phyloP scores from a whole-genome alignment of 1,139 yeast species.

The Keqinozyma sinolaborantium region DNA sequence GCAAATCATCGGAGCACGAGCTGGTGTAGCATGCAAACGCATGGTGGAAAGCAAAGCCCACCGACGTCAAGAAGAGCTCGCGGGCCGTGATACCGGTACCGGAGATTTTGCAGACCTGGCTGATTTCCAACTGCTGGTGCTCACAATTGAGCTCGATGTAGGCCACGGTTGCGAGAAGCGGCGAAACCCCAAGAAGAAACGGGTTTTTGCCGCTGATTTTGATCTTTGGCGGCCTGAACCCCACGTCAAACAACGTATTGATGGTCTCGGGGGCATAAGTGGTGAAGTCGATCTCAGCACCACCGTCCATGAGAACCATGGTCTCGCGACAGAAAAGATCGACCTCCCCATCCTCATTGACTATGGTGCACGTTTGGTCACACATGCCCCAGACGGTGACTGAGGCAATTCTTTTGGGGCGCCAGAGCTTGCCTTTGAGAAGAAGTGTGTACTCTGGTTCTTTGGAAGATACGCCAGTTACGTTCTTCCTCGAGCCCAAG shows the following conservation, averaged over 20 bases:
- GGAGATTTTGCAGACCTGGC: constrained; percentile 23
- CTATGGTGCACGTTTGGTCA: constrained; percentile 1
- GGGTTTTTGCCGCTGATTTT: constrained; percentile 20
- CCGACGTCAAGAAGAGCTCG: constrained; percentile 43
- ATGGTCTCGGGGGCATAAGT: constrained; percentile 14
- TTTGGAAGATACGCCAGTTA: constrained; percentile 5
- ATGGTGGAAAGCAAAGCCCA: constrained; percentile 62
- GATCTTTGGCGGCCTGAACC: constrained; percentile 44
- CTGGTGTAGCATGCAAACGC: constrained; percentile 66
- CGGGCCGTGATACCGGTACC: constrained; percentile 19
- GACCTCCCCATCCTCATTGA: constrained; percentile 34
- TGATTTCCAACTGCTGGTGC: constrained; percentile 18
- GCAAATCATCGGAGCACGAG: constrained; percentile 62
- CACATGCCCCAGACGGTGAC: not conserved
- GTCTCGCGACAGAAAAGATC: constrained; percentile 38
- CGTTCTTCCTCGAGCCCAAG: constrained; percentile 26
- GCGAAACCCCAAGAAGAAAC: constrained; percentile 46
- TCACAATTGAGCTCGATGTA: constrained; percentile 23
- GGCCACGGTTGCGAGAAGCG: constrained; percentile 52
- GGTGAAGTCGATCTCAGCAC: constrained; percentile 27
- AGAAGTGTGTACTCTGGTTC: constrained; percentile 12
- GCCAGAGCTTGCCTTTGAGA: constrained; percentile 20
- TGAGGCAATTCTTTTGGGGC: constrained; percentile 3
- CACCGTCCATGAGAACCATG: constrained; percentile 18
- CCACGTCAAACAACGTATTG: constrained; percentile 47